Evolutionary conservation across 2,329 filamentous ascomycete genomes (phyloP).

Genomic region (Stemphylium beticola): DNA sequence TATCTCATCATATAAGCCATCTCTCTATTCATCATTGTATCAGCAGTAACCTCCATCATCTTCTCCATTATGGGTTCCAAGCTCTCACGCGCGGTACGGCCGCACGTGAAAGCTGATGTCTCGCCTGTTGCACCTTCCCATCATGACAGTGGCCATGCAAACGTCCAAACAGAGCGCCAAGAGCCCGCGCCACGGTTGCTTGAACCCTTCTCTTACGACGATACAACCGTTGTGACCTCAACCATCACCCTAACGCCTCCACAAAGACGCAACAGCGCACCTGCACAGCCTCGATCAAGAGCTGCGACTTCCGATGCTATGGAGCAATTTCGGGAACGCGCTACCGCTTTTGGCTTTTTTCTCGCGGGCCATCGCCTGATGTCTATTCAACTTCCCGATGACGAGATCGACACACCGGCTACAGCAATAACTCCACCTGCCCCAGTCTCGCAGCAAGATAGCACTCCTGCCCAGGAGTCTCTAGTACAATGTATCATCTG

Average conservation of each 20-base stretch:
- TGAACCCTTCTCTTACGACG: conserved; percentile 10
- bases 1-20: neutral
- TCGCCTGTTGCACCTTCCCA: conserved; percentile 18
- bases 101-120: conserved; percentile 26
- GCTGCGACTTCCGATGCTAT: neutral
- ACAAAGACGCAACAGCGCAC: conserved; percentile 24
- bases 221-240: conserved; percentile 10
- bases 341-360: conserved; percentile 9
- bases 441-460: neutral
- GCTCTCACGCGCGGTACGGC: conserved; percentile 30
- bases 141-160: conserved; percentile 18
- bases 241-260: neutral
- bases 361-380: conserved; percentile 12
- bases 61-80: conserved; percentile 35
- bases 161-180: conserved; percentile 17
- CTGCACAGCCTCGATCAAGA: conserved; percentile 1
- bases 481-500: conserved; percentile 33
- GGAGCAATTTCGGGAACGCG: neutral
- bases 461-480: neutral
- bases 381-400: conserved; percentile 11
- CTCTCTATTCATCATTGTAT: conserved; percentile 7
- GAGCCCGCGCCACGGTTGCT: neutral
- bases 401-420: neutral
- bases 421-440: neutral
- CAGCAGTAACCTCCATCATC: neutral